Evolutionary conservation across 2,329 filamentous ascomycete species (phyloP).

Genomic region (Colletotrichum theobromicola): DNA sequence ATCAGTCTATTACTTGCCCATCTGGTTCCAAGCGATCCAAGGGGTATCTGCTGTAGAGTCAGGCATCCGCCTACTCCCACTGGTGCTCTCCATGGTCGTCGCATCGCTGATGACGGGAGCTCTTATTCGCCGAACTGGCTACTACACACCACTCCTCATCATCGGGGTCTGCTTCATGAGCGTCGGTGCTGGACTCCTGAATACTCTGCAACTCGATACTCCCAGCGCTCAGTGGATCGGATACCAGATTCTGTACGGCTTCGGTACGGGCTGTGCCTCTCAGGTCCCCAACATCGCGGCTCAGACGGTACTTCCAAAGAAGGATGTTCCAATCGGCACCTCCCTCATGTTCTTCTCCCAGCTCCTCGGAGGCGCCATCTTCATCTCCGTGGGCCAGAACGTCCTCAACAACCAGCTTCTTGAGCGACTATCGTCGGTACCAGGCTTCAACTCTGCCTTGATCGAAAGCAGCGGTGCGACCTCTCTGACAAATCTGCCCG

Average conservation of each 20-base stretch:
- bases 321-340: constrained; percentile 51
- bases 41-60: constrained; percentile 41
- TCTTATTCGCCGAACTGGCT: constrained; percentile 41
- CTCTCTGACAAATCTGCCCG: background rate
- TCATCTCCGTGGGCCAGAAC: constrained; percentile 55
- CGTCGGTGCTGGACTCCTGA: constrained; percentile 37
- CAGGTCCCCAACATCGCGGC: constrained; percentile 50
- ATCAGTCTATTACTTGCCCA: constrained; percentile 43
- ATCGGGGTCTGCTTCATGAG: constrained; percentile 41
- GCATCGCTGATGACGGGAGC: constrained; percentile 36
- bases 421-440: constrained; percentile 38
- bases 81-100: constrained; percentile 41
- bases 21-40: constrained; percentile 52
- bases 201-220: constrained; percentile 35
- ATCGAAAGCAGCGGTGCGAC: constrained; percentile 43
- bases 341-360: constrained; percentile 50
- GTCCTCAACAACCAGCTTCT: constrained; percentile 55
- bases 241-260: constrained; percentile 28
- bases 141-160: constrained; percentile 50
- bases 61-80: constrained; percentile 43
- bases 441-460: constrained; percentile 32
- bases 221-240: constrained; percentile 29
- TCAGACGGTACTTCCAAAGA: constrained; percentile 45
- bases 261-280: constrained; percentile 36
- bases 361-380: constrained; percentile 49